Percentiles rank a stretch among this genome's conserved stretches.
phyloP scores from a whole-genome alignment of 495 filamentous ascomycete genomes.

The Podospora australis region DNA sequence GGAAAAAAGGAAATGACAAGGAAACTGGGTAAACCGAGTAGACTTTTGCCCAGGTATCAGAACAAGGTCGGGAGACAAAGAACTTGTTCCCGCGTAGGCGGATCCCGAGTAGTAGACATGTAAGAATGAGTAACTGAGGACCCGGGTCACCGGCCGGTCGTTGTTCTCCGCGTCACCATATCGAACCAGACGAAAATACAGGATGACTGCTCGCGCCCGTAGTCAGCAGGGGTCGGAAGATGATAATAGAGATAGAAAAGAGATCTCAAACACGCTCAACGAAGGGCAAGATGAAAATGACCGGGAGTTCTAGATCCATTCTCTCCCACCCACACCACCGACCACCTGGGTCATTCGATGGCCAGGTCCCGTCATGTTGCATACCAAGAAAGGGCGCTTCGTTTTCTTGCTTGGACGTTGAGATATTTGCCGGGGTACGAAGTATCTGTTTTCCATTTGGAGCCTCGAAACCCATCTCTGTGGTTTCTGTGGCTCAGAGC shows the following conservation, averaged over 20 bases:
- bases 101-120: not conserved
- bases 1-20: not conserved
- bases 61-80: constrained; percentile 1
- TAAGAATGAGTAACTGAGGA: not conserved
- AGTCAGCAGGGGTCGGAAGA: not conserved
- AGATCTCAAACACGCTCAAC: not conserved
- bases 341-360: not conserved
- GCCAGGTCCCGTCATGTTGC: not conserved
- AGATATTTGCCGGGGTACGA: no score
- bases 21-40: not conserved
- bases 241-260: not conserved
- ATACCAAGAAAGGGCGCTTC: no score
- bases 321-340: no score
- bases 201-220: not conserved
- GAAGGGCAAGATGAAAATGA: not conserved
- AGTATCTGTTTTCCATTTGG: not conserved
- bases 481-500: not conserved
- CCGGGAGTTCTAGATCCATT: not conserved
- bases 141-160: not conserved
- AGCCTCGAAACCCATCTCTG: not conserved
- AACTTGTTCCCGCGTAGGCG: not conserved
- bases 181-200: not conserved
- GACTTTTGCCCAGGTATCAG: not conserved
- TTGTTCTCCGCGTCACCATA: no score
- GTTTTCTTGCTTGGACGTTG: no score